A percentile compares a stretch with the other conserved stretches of the same genome.
phyloP scores from a whole-genome alignment of 345 rosid species.

The Bruguiera gymnorhiza region DNA sequence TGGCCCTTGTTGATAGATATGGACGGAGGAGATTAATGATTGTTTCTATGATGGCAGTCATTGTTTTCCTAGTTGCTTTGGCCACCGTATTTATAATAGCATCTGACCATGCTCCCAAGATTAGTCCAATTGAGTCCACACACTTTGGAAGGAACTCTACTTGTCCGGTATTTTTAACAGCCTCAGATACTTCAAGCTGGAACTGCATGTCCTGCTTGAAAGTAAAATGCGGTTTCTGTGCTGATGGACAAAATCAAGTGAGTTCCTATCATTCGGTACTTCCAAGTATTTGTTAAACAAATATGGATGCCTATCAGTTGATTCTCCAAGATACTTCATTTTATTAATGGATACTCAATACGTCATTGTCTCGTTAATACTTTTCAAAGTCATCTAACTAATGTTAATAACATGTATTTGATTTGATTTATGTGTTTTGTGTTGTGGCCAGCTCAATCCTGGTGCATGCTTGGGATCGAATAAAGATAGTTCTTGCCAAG shows the following conservation, averaged over 20 bases:
- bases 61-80: slow-evolving; percentile 50
- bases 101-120: slow-evolving; percentile 49
- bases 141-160: slow-evolving; percentile 60
- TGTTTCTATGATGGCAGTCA: slow-evolving; percentile 74
- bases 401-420: background rate
- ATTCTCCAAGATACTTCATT: no score
- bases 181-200: slow-evolving; percentile 42
- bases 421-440: background rate
- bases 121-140: slow-evolving; percentile 30
- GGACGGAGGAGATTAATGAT: slow-evolving; percentile 84
- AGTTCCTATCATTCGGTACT: background rate
- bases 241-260: slow-evolving; percentile 39
- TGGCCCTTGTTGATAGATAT: slow-evolving; percentile 70
- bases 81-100: slow-evolving; percentile 59
- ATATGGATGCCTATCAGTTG: no score
- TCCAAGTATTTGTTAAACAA: no score
- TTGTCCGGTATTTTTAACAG: slow-evolving; percentile 41
- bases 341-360: no score
- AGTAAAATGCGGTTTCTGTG: slow-evolving; percentile 61
- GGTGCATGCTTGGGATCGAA: slow-evolving; percentile 66
- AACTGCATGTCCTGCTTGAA: slow-evolving; percentile 71
- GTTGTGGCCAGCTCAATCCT: slow-evolving; percentile 41
- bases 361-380: no score
- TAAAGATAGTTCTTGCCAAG: slow-evolving; percentile 34
- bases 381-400: no score